Base-by-base conservation (phyloP, 2,329 filamentous ascomycete genomes). In the Fonsecaea erecta region DNA sequence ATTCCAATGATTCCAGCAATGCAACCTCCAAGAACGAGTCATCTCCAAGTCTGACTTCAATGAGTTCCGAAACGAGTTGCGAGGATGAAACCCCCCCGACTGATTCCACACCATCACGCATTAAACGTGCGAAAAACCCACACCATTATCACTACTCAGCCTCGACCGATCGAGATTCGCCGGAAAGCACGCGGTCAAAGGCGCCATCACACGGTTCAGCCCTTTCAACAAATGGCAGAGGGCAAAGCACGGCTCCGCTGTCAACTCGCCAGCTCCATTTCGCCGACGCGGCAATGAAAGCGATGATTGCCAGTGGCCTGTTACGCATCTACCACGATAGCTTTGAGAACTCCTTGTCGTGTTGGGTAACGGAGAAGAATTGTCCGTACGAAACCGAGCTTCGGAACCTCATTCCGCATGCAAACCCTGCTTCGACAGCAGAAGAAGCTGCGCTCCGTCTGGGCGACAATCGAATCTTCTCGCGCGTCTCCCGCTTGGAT, bases 381-480 rank as follows among this genome's bases (percentile, higher is more conserved):
- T 70, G 68, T 58, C 68, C 80, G 2, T 81, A 81, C 69, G 78
- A 66, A 28, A 56, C 52, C 21, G 62, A 64, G 61, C 54, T 63
- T 21, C 46, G 67, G 48, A 59, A 70, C 9, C 53, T 65, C 5
- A 71, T 81, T 70, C 75, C 73, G 37, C 75, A 76, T 54, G 11
- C 51, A 4, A 57, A 24, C 37, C 48, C 32, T 8, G 14, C 37
- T 3, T 64, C 64, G 76, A 79, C 63, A 76, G 80, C 68, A 77
- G 77, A 64, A 79, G 69, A 79, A 79, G 62, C 78, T 75, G 12
- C 71, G 78, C n/a, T 78, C 76, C 12, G 81, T 77, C 64, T 81
- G 77, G 77, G 66, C 79, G 63, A 81, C 78, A 80, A 80, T 61
- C 74, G 78, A 26, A 80, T 81, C 53, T 81, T 79, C 54, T 76